A percentile compares a stretch with the other conserved stretches of the same genome.
These are phyloP conservation scores for Omphalotus olearius DNA, from an alignment of 1,284 basidiomycete species.

Conservation along the genomic window DNA sequence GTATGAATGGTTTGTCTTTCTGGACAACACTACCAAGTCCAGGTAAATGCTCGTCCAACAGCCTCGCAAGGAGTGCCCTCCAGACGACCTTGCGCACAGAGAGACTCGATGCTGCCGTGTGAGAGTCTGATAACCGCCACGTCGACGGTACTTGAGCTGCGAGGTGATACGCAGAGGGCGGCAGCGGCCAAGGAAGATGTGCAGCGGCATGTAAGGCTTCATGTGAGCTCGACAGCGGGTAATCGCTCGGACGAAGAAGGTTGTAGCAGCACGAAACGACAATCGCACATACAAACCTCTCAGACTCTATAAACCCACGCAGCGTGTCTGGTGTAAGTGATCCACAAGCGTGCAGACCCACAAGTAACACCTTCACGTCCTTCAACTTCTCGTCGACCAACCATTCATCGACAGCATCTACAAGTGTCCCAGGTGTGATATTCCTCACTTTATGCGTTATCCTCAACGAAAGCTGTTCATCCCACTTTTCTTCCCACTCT, in stretches of 20 bases:
- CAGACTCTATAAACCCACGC: constrained; percentile 28
- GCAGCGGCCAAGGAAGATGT: constrained; percentile 19
- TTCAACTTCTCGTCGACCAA: constrained; percentile 20
- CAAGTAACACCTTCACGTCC: constrained; percentile 51
- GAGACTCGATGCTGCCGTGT: constrained; percentile 24
- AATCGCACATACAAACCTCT: constrained; percentile 31
- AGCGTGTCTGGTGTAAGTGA: constrained; percentile 44
- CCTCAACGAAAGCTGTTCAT: constrained; percentile 17
- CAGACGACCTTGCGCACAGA: constrained; percentile 62
- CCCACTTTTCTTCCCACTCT: background rate
- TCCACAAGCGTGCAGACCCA: constrained; percentile 60
- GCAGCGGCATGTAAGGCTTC: background rate
- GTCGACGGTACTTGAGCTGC: constrained; percentile 44
- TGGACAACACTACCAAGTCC: too few relatives aligned
- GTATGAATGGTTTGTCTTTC: constrained; percentile 2
- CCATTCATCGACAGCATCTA: constrained; percentile 36
- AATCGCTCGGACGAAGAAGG: constrained; percentile 35
- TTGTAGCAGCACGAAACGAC: constrained; percentile 54
- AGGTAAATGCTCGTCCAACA: constrained; percentile 10
- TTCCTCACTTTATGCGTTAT: constrained; percentile 16
- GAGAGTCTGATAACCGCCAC: constrained; percentile 24
- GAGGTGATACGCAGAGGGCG: constrained; percentile 49
- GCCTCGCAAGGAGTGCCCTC: constrained; percentile 45
- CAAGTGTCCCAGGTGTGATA: constrained; percentile 1
- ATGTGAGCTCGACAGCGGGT: background rate